These are phyloP conservation scores for Hericium erinaceus DNA, from an alignment of 768 basidiomycete species.

Conservation along the genomic window DNA sequence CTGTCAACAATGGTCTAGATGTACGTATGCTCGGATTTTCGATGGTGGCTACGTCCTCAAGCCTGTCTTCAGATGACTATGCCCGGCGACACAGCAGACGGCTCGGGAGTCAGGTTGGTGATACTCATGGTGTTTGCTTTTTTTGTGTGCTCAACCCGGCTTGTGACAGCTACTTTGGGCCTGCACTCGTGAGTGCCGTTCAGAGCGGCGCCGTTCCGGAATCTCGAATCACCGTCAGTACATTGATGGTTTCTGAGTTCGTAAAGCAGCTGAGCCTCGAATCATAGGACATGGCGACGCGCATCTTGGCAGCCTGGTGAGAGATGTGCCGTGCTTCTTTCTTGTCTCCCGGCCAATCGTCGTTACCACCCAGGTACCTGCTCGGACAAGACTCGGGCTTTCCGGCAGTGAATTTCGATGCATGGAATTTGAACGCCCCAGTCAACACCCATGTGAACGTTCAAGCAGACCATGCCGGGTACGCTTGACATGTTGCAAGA, in stretches of 20 bases:
- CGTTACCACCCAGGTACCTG: conserved; percentile 28
- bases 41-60: background rate
- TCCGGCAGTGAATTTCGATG: conserved; percentile 49
- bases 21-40: background rate
- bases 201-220: conserved; percentile 2
- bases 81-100: conserved; percentile 5
- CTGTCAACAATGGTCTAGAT: conserved; percentile 8
- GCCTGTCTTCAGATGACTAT: conserved; percentile 7
- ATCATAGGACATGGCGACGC: conserved; percentile 51
- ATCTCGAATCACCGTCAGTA: conserved; percentile 12
- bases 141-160: background rate
- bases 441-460: conserved; percentile 29
- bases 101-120: background rate
- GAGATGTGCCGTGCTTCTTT: background rate
- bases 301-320: conserved; percentile 57
- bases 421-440: conserved; percentile 17
- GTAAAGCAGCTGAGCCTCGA: background rate
- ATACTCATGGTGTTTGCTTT: background rate
- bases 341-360: conserved; percentile 17
- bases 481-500: background rate
- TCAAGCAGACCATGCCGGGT: conserved; percentile 23
- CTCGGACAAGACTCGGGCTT: conserved; percentile 44
- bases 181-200: conserved; percentile 7
- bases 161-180: conserved; percentile 8
- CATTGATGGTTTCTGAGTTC: background rate